A percentile compares a stretch with the other conserved stretches of the same genome.
phyloP scores from a whole-genome alignment of 2,329 filamentous ascomycete genomes.

The Verticillium albo-atrum region DNA sequence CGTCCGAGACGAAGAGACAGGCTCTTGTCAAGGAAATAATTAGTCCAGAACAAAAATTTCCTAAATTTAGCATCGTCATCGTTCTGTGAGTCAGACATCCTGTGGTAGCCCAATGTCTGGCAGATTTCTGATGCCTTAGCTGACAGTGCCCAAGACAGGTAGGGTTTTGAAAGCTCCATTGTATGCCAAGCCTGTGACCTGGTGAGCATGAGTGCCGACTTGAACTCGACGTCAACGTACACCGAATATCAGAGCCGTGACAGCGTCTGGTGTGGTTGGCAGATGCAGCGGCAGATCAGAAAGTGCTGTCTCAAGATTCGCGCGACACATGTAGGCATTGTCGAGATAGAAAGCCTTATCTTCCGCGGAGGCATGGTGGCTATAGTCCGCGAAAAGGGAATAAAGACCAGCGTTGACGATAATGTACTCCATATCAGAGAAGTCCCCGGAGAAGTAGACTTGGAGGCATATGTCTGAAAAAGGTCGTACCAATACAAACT shows the following conservation, averaged over 20 bases:
- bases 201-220: background rate
- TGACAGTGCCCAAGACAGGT: conserved; percentile 20
- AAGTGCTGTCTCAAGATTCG: conserved; percentile 25
- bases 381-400: conserved; percentile 21
- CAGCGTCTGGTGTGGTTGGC: conserved; percentile 20
- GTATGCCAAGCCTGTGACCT: conserved; percentile 17
- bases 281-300: conserved; percentile 24
- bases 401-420: conserved; percentile 24
- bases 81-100: background rate
- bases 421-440: conserved; percentile 22
- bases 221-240: conserved; percentile 3
- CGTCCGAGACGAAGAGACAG: conserved; percentile 50
- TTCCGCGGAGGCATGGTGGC: background rate
- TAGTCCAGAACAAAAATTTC: conserved; percentile 47
- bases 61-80: background rate
- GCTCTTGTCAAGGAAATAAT: conserved; percentile 51
- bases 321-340: conserved; percentile 18
- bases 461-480: conserved; percentile 24
- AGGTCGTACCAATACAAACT: conserved; percentile 20
- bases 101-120: conserved; percentile 22
- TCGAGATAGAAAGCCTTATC: conserved; percentile 17
- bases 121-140: conserved; percentile 23
- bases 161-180: conserved; percentile 23
- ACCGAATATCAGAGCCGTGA: conserved; percentile 12
- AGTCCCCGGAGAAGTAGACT: conserved; percentile 24